Conservation (phyloP, 176 grass and related monocot genomes). For the Musa beccarii region DNA sequence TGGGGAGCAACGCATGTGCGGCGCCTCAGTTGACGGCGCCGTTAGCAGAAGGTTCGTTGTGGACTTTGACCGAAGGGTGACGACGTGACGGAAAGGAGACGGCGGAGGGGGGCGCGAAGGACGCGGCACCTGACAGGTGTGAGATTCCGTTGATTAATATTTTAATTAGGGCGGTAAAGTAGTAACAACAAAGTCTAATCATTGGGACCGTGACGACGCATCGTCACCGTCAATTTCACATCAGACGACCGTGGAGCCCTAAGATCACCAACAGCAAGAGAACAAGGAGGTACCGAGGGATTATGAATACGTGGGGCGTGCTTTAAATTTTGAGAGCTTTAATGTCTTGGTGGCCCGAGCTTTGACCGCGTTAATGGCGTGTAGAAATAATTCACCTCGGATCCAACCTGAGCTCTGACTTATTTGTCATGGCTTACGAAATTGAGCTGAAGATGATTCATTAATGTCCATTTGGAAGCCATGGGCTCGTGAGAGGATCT, state of each 20-base stretch:
- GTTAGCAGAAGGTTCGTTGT: constrained; percentile 1
- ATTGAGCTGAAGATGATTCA: too few species aligned
- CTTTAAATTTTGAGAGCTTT: too few species aligned
- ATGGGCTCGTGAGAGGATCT: too few species aligned
- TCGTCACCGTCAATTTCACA: not conserved
- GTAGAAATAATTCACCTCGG: too few species aligned
- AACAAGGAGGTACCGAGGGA: not conserved
- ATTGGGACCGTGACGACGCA: not conserved
- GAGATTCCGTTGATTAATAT: not conserved
- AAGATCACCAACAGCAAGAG: not conserved
- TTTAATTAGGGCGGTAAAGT: not conserved
- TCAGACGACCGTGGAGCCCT: not conserved
- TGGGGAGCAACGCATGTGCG: not conserved
- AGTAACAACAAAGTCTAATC: not conserved
- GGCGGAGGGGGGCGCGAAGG: constrained; percentile 21
- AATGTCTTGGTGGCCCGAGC: not conserved
- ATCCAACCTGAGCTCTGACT: too few species aligned
- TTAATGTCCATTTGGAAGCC: too few species aligned
- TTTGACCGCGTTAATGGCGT: not conserved
- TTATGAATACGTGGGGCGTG: too few species aligned
- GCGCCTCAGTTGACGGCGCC: constrained; percentile 17
- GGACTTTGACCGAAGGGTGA: not conserved
- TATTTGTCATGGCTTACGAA: too few species aligned
- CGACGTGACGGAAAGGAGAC: constrained; percentile 8
- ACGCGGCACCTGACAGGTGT: constrained; percentile 15